Base-by-base conservation (phyloP, 2,329 filamentous ascomycete species). In the Calycina marina region DNA sequence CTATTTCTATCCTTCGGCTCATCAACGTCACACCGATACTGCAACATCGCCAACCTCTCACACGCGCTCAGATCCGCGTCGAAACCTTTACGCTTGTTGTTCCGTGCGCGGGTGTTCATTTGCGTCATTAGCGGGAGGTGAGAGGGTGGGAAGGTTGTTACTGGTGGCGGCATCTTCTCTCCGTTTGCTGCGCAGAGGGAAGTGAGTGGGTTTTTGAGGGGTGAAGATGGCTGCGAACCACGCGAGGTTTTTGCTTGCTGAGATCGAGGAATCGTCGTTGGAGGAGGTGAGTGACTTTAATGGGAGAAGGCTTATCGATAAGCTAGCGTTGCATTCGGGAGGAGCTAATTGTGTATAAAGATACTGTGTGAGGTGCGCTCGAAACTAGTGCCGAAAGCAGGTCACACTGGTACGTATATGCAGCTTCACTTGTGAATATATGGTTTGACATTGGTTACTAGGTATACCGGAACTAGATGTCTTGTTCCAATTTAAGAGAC, bases 81-180 rank as follows among this genome's bases (percentile, higher is more conserved):
- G 51, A 74, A 74, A 39, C 68, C 66, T 34, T 63, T 64, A 31
- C 62, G n/a, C n/a, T n/a, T n/a, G n/a, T n/a, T n/a, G n/a, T n/a
- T n/a, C n/a, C n/a, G n/a, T n/a, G n/a, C 63, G 5, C 30, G 30
- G 10, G 15, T 44, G 4, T 40, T 43, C 22, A 60, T 56, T 11
- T 51, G 49, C 32, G 63, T 59, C 18, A 57, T 40, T 44, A 74
- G 71, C 28, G 68, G 53, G 29, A 59, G 59, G 22, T 56, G 43
- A 6, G 62, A 58, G 15, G 77, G 60, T 35, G 63, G 55, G 47
- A 73, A 76, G 34, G 60, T 57, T 35, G 60, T 59, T 51, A 65
- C 65, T 18, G 70, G 68, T 14, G 71, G 72, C 30, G 72, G 56
- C 72, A 77, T 77, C 32, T 24, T n/a, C n/a, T n/a, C n/a, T n/a